Percentiles rank a stretch among this genome's conserved stretches.
Evolutionary conservation across 1,139 yeast species (phyloP).

Genomic region (Pichia sp.): DNA sequence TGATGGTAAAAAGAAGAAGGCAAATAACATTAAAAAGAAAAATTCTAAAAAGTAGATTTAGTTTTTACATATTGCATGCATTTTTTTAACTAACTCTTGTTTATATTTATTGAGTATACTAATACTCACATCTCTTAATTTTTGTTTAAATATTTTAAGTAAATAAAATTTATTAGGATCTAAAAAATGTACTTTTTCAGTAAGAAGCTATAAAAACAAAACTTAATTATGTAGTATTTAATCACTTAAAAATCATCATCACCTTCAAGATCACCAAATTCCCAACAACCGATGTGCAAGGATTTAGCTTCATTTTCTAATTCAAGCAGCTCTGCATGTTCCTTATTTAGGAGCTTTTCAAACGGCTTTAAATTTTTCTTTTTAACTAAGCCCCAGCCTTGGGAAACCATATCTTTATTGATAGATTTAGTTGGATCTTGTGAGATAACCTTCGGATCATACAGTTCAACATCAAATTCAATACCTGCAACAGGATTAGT

Average conservation of each 20-base stretch:
- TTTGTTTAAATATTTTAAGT: no score
- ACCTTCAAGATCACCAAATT: constrained; percentile 68
- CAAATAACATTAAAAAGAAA: constrained; percentile 27
- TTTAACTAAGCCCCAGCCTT: constrained; percentile 63
- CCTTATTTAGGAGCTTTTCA: constrained; percentile 34
- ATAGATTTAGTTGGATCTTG: constrained; percentile 55
- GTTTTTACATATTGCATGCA: neutral
- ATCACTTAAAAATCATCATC: constrained; percentile 38
- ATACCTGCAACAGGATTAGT: constrained; percentile 35
- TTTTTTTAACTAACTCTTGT: constrained; percentile 9
- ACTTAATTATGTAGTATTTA: no score
- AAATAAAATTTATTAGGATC: no score
- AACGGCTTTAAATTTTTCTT: constrained; percentile 31
- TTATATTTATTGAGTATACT: constrained; percentile 3
- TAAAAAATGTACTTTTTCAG: no score
- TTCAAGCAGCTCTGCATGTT: constrained; percentile 36
- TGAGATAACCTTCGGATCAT: constrained; percentile 52
- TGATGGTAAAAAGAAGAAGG: constrained; percentile 26
- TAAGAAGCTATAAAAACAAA: no score
- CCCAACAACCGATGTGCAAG: constrained; percentile 67
- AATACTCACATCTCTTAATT: no score
- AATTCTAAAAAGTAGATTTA: constrained; percentile 24
- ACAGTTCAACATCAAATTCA: constrained; percentile 49
- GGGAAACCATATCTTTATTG: constrained; percentile 54
- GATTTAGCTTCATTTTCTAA: constrained; percentile 46